These are phyloP conservation scores for Marchantia polymorpha DNA, from an alignment of 225 moss, liverwort and hornwort species.

Conservation along the genomic window DNA sequence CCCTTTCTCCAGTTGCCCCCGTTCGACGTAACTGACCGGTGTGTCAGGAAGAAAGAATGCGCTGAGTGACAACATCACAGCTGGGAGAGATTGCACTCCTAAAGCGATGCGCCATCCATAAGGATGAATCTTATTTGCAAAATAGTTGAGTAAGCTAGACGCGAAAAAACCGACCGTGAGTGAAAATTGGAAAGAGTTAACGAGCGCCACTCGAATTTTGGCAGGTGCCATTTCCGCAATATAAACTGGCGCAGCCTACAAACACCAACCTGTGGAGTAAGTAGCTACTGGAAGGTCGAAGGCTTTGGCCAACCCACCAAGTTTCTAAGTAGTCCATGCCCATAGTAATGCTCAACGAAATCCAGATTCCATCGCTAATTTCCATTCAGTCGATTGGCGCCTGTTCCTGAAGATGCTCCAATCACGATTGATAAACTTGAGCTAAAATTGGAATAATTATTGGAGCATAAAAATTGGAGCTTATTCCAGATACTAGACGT, in stretches of 20 bases:
- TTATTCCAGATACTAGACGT: too few species aligned
- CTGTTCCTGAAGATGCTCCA: too few species aligned
- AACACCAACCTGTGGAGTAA: background rate
- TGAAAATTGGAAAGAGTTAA: slow-evolving; percentile 34
- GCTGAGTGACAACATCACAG: slow-evolving; percentile 22
- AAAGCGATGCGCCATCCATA: slow-evolving; percentile 45
- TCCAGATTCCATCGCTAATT: too few species aligned
- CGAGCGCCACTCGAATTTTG: slow-evolving; percentile 28
- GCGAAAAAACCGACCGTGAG: slow-evolving; percentile 26
- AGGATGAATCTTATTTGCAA: slow-evolving; percentile 27
- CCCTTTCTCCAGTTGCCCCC: slow-evolving; percentile 28
- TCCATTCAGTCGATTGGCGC: too few species aligned
- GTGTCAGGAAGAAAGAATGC: slow-evolving; percentile 37
- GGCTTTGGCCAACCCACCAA: too few species aligned
- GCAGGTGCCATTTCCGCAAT: slow-evolving; percentile 41
- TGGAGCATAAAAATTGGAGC: too few species aligned
- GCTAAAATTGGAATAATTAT: too few species aligned
- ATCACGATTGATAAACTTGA: too few species aligned
- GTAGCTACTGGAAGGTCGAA: too few species aligned
- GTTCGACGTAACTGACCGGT: slow-evolving; percentile 30
- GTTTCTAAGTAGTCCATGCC: too few species aligned
- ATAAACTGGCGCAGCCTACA: slow-evolving; percentile 36
- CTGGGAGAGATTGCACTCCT: slow-evolving; percentile 27
- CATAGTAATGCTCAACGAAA: too few species aligned
- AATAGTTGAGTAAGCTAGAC: slow-evolving; percentile 28